Evolutionary conservation across 306 rosid genomes (phyloP), one percentile per base, ranked within the genome.

Genomic region (Potentilla sterilis): DNA sequence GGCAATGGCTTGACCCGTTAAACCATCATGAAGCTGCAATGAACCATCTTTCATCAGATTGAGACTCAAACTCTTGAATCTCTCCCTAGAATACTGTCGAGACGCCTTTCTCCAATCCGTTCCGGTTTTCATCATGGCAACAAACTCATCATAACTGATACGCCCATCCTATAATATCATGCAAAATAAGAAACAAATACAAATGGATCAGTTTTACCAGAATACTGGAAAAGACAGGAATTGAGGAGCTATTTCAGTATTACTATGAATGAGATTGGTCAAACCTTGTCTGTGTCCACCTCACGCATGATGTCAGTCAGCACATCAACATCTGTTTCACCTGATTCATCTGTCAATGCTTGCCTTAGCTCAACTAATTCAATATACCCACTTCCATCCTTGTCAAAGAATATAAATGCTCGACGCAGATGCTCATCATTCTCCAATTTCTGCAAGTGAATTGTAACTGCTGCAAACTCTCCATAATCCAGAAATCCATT

Each of bases 61-160:
- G 40, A 96, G 86, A 82, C 99, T 96, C 83, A 96, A 83, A 84
- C 99, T 96, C 87, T 96, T 92, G 91, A 96, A 96, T 83, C 99
- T 87, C 84, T 96, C 99, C 83, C 99, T 90, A 5, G 99, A 96
- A 69, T 96, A 96, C 83, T 96, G 99, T 68, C 99, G 85, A 18
- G 99, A 96, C 10, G 99, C 99, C 77, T 96, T 96, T 87, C 99
- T 91, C 99, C 99, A 96, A 80, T 96, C 99, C 0, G 99, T 96
- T 79, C 99, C 99, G 2, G 99, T 87, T 83, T 96, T 96, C 99
- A 96, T 96, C 99, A 96, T 96, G 13, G 96, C 96, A 48, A 92
- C 88, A 77, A 96, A 96, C 86, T 96, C 99, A 7, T 92, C 98
- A n/a, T 86, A 89, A 75, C 99, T 92, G 75, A 96, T 88, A 48